Base-by-base conservation (phyloP, 2,329 filamentous ascomycete species). In the Parastagonospora avenae region DNA sequence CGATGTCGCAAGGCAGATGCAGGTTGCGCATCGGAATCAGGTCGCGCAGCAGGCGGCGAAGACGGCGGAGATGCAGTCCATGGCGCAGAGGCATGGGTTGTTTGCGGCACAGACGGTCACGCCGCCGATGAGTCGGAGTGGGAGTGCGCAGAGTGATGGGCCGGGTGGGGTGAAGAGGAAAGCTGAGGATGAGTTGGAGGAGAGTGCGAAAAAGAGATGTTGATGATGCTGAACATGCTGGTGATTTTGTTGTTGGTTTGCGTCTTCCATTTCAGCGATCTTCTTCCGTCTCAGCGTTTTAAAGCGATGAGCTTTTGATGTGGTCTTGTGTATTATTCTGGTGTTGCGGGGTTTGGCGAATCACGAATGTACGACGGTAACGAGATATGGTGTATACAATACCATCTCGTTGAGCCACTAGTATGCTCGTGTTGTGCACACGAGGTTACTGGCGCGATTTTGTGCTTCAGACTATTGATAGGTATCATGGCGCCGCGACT, bases 1-100 rank as follows among this genome's bases (percentile, higher is more conserved):
- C 6, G 70, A 72, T 31, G 64, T 72, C n/a, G 70, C 68, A 11
- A 50, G 63, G 9, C 66, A 71, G 37, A 67, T 72, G 60, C 66
- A 69, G 38, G 43, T 67, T 32, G 63, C 64, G 48, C 66, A 68
- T 52, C 52, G 62, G 42, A 66, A 62, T 30, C 60, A 59, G 35
- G 57, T 53, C 14, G 42, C 62, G 9, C 56, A 57, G 24, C 59
- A 55, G 16, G 41, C 39, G 7, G 12, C 16, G 8, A 12, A 39
- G 37, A 29, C 42, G 42, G 37, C 42, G 42, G 54, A 48, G 41
- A 40, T 42, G 27, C 1, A 48, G 28, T 31, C 41, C 12, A 44
- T 54, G 16, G 54, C 50, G 14, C 55, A 59, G 24, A 42, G 49
- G 29, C 55, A 59, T 39, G 60, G 52, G 10, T 37, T 57, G 16